Conservation (phyloP, 305 asterid species). For the Fraxinus baroniana region DNA sequence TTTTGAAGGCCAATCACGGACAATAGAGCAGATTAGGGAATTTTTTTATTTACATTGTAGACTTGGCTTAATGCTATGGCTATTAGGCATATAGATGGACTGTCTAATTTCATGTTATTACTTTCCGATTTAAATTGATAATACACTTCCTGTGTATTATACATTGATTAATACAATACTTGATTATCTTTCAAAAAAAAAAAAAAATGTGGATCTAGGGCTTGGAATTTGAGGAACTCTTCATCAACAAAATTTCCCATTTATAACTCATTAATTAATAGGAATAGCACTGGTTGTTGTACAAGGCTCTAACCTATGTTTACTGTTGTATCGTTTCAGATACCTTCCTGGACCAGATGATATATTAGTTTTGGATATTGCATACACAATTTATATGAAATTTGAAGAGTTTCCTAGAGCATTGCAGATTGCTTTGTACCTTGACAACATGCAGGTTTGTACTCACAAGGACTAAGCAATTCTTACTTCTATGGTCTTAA, state of each 20-base stretch:
- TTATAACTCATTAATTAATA: neutral
- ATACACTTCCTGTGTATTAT: too few species aligned
- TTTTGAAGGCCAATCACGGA: too few species aligned
- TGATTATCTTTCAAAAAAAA: too few species aligned
- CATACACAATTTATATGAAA: conserved; percentile 79
- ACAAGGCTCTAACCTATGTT: conserved; percentile 1
- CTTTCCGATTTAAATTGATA: too few species aligned
- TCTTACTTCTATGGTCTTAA: conserved; percentile 8
- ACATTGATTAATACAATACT: too few species aligned
- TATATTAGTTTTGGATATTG: conserved; percentile 79
- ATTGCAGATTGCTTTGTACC: conserved; percentile 79
- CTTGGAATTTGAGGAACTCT: neutral
- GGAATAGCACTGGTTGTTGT: neutral
- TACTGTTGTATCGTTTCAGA: conserved; percentile 40
- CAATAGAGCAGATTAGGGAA: too few species aligned
- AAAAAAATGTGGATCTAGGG: neutral
- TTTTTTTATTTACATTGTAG: too few species aligned
- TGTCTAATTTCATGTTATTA: too few species aligned
- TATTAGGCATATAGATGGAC: too few species aligned
- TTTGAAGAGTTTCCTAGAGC: conserved; percentile 87
- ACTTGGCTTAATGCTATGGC: too few species aligned
- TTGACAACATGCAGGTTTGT: conserved; percentile 83
- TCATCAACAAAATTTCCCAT: neutral
- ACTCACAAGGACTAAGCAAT: conserved; percentile 14
- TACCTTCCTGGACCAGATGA: conserved; percentile 98